Evolutionary conservation across 1,139 yeast genomes (phyloP).

Genomic region (Kluyveromyces sp.): DNA sequence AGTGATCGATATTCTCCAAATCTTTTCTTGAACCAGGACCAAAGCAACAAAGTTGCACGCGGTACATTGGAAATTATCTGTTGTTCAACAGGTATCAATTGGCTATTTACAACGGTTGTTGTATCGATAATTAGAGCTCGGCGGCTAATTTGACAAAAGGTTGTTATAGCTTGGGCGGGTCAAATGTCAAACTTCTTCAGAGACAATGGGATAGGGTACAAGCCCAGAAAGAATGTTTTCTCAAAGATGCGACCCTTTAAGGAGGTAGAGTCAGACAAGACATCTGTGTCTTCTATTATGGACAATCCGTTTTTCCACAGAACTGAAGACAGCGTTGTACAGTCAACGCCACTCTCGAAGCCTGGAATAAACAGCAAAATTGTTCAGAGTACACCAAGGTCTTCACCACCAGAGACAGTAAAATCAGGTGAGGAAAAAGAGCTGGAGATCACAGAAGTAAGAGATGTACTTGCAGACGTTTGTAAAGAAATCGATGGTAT

Average conservation of each 20-base stretch:
- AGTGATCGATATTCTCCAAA: too few species aligned
- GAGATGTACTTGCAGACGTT: constrained; percentile 13
- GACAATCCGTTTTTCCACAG: constrained; percentile 16
- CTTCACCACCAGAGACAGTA: neutral
- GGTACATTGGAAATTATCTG: too few species aligned
- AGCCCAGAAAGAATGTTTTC: constrained; percentile 29
- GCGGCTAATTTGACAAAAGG: constrained; percentile 39
- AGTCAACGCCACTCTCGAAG: constrained; percentile 1
- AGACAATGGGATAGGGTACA: constrained; percentile 26
- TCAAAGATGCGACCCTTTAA: constrained; percentile 19
- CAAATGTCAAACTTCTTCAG: constrained; percentile 32
- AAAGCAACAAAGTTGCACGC: too few species aligned
- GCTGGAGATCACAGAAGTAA: constrained; percentile 27
- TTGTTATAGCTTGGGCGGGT: too few species aligned
- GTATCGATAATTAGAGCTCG: too few species aligned
- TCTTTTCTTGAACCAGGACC: too few species aligned
- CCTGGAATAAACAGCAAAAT: constrained; percentile 1
- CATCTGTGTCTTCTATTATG: constrained; percentile 12
- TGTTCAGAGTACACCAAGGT: constrained; percentile 11
- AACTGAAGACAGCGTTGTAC: constrained; percentile 4
- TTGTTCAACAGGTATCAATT: too few species aligned
- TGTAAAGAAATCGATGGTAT: neutral
- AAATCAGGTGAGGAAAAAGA: constrained; percentile 23
- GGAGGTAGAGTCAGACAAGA: constrained; percentile 9
- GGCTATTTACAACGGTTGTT: too few species aligned